phyloP scores from a whole-genome alignment of 106 monocot species.

The Dioscorea zingiberensis region DNA sequence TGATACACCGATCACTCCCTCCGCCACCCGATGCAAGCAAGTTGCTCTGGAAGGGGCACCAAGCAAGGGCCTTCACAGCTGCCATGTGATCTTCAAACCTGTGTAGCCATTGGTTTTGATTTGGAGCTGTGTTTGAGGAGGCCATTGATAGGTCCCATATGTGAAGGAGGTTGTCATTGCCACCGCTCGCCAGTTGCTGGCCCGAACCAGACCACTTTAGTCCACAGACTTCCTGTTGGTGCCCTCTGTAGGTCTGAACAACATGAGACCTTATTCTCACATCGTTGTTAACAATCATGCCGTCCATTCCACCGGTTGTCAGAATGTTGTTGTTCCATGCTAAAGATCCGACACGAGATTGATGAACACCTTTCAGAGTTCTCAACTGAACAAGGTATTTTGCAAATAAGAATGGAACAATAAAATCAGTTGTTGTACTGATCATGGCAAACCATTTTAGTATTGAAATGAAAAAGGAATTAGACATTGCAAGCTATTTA shows the following conservation, averaged over 20 bases:
- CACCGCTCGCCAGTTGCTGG: slow-evolving; percentile 48
- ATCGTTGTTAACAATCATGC: slow-evolving; percentile 57
- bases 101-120: slow-evolving; percentile 34
- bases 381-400: slow-evolving; percentile 32
- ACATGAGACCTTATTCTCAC: slow-evolving; percentile 30
- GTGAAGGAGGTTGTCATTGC: slow-evolving; percentile 57
- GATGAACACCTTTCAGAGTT: slow-evolving; percentile 39
- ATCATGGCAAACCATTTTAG: too few species aligned
- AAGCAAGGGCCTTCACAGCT: slow-evolving; percentile 56
- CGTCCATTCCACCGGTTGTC: slow-evolving; percentile 55
- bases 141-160: slow-evolving; percentile 52
- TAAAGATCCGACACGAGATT: slow-evolving; percentile 46
- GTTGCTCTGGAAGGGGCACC: slow-evolving; percentile 64
- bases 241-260: slow-evolving; percentile 36
- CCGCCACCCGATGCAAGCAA: slow-evolving; percentile 58
- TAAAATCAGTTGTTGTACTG: too few species aligned
- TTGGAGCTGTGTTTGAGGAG: slow-evolving; percentile 10
- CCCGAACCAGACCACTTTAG: slow-evolving; percentile 58
- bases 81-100: slow-evolving; percentile 42
- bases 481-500: too few species aligned
- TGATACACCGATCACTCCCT: slow-evolving; percentile 43
- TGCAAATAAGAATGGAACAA: neutral
- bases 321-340: slow-evolving; percentile 61
- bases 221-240: slow-evolving; percentile 52
- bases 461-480: too few species aligned